Conservation (phyloP, 2,329 filamentous ascomycete species). For the Anisogramma anomala region DNA sequence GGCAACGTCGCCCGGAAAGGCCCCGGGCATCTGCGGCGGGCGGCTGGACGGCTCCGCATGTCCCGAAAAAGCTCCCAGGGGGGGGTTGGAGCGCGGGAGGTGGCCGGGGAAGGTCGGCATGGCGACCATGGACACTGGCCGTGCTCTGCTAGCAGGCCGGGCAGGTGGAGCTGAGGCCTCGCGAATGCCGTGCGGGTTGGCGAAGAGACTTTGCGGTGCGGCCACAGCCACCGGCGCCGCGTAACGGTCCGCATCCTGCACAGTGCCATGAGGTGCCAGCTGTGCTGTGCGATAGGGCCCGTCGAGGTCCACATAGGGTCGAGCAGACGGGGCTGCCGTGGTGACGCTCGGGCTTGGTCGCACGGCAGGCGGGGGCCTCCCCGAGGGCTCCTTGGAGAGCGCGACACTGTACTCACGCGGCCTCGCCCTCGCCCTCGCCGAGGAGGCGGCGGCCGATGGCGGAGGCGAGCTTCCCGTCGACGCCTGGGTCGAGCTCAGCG, state of each 20-base stretch:
- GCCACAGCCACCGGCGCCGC: not conserved
- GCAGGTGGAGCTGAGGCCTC: constrained; percentile 6
- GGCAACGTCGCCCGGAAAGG: constrained; percentile 8
- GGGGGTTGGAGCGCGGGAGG: not conserved
- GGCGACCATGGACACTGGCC: constrained; percentile 3
- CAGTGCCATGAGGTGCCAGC: constrained; percentile 7
- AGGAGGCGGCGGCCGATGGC: constrained; percentile 2
- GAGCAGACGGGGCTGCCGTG: not conserved
- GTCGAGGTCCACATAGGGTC: constrained; percentile 7
- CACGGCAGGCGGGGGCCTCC: constrained; percentile 1
- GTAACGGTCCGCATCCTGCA: constrained; percentile 1
- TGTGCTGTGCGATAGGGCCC: constrained; percentile 5
- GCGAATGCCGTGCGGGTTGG: constrained; percentile 12
- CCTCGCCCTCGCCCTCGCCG: not conserved
- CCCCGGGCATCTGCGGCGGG: constrained; percentile 10
- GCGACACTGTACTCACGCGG: constrained; percentile 1
- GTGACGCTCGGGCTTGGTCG: constrained; percentile 1
- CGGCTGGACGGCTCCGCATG: not conserved
- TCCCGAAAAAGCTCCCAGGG: not conserved
- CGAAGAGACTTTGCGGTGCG: constrained; percentile 10
- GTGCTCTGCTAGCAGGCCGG: constrained; percentile 1
- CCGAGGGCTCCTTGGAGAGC: not conserved
- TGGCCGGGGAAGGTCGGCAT: not conserved
- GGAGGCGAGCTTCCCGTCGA: constrained; percentile 4
- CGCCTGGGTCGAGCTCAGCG: constrained; percentile 9